These are phyloP conservation scores for Hyaloperonospora arabidopsidis DNA, from an alignment of 352 stramenopile genomes.

Conservation along the genomic window DNA sequence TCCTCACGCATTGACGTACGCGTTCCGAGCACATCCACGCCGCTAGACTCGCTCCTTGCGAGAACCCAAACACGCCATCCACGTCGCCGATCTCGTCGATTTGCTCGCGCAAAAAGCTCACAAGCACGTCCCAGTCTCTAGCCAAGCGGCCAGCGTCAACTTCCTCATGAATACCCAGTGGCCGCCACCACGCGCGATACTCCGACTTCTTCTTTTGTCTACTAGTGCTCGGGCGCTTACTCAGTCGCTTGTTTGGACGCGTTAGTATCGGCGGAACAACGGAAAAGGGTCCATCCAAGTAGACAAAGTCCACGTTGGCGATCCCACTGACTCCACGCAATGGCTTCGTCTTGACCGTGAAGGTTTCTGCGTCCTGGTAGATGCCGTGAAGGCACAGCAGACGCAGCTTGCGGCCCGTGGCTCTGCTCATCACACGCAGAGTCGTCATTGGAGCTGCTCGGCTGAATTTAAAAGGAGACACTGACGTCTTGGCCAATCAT, in stretches of 20 bases:
- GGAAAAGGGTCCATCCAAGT: conserved; percentile 63
- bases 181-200: conserved; percentile 75
- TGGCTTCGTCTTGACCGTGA: conserved; percentile 60
- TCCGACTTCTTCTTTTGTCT: conserved; percentile 46
- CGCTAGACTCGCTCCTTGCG: conserved; percentile 67
- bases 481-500: neutral
- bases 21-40: conserved; percentile 74
- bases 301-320: conserved; percentile 53
- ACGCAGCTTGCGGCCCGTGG: conserved; percentile 37
- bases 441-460: conserved; percentile 12
- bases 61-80: conserved; percentile 79
- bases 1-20: conserved; percentile 18
- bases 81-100: conserved; percentile 51
- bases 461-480: no score
- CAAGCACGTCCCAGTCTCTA: conserved; percentile 42
- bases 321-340: conserved; percentile 23
- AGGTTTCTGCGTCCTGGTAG: conserved; percentile 72
- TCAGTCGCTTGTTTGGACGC: conserved; percentile 30
- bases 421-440: conserved; percentile 11
- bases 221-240: conserved; percentile 9
- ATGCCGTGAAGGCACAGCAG: conserved; percentile 81
- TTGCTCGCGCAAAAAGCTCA: conserved; percentile 51
- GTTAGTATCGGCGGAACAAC: conserved; percentile 63
- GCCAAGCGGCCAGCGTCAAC: conserved; percentile 38
- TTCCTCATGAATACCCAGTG: conserved; percentile 39